Evolutionary conservation across 1,284 basidiomycete species (phyloP).

Genomic region (Anthracocystis walkeri): DNA sequence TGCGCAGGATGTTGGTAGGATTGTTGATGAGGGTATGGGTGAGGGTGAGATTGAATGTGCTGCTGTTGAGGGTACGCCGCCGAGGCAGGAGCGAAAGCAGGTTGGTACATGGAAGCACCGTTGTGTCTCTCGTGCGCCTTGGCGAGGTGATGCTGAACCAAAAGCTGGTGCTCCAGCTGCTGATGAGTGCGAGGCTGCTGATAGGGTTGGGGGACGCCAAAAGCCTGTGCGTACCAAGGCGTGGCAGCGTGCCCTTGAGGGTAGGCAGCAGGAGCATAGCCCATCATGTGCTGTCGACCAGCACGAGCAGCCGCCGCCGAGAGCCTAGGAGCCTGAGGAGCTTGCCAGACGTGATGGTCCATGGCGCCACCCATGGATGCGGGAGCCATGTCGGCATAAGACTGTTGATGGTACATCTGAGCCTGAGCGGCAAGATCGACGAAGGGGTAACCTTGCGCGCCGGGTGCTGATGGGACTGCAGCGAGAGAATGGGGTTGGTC

Average conservation of each 20-base stretch:
- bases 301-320: conserved; percentile 47
- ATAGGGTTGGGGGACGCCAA: conserved; percentile 19
- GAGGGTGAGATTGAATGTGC: conserved; percentile 15
- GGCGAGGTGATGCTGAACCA: conserved; percentile 54
- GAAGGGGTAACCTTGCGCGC: conserved; percentile 21
- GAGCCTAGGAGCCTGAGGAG: conserved; percentile 49
- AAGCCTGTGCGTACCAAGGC: conserved; percentile 31
- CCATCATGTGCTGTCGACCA: conserved; percentile 26
- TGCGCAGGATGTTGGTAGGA: conserved; percentile 15
- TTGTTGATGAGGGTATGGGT: conserved; percentile 18
- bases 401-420: conserved; percentile 24
- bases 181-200: conserved; percentile 51
- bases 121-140: conserved; percentile 45
- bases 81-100: conserved; percentile 11
- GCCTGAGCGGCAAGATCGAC: conserved; percentile 16
- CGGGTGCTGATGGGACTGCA: conserved; percentile 8
- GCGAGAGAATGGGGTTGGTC: conserved; percentile 20
- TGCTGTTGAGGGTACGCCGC: conserved; percentile 8
- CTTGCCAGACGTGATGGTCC: conserved; percentile 43
- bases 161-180: conserved; percentile 55
- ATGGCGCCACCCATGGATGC: conserved; percentile 4
- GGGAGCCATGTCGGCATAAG: conserved; percentile 19
- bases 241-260: conserved; percentile 16
- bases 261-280: conserved; percentile 28
- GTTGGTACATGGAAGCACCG: conserved; percentile 13